These are phyloP conservation scores for Pecoramyces ruminantium DNA, from an alignment of 192 early-diverging fungal species.

Conservation along the genomic window DNA sequence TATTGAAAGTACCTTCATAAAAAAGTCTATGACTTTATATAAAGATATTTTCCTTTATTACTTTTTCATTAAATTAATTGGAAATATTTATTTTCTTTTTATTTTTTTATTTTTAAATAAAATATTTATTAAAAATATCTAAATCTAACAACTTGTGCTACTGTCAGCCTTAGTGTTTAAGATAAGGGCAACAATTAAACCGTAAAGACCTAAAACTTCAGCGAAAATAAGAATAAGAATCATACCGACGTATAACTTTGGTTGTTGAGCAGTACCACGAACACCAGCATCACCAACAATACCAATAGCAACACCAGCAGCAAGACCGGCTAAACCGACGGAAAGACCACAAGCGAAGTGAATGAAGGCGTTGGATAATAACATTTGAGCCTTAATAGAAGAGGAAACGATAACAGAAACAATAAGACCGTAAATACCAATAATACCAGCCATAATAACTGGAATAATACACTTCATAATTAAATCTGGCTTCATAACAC, in stretches of 20 bases:
- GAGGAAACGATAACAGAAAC: constrained; percentile 80
- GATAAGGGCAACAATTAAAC: constrained; percentile 67
- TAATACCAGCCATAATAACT: constrained; percentile 98
- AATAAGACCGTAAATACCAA: constrained; percentile 95
- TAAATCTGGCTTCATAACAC: constrained; percentile 83
- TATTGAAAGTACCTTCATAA: too few relatives aligned
- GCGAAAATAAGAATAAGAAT: constrained; percentile 97
- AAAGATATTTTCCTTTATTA: too few relatives aligned
- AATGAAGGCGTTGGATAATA: constrained; percentile 60
- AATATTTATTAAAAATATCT: too few relatives aligned
- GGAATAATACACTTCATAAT: constrained; percentile 82
- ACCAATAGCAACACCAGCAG: constrained; percentile 92
- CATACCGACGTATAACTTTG: constrained; percentile 79
- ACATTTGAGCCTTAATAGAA: constrained; percentile 35
- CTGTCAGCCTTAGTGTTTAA: constrained; percentile 65
- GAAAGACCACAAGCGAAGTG: constrained; percentile 84
- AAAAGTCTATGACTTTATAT: too few relatives aligned
- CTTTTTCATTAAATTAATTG: too few relatives aligned
- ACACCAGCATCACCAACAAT: constrained; percentile 93
- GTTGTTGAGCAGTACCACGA: constrained; percentile 75
- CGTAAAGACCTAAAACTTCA: constrained; percentile 59
- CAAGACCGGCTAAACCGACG: constrained; percentile 80
- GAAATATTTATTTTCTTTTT: too few relatives aligned
- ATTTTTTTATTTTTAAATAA: too few relatives aligned
- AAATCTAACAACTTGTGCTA: too few relatives aligned